phyloP scores from a whole-genome alignment of 2,329 filamentous ascomycete genomes.

The Penicillium sp. region DNA sequence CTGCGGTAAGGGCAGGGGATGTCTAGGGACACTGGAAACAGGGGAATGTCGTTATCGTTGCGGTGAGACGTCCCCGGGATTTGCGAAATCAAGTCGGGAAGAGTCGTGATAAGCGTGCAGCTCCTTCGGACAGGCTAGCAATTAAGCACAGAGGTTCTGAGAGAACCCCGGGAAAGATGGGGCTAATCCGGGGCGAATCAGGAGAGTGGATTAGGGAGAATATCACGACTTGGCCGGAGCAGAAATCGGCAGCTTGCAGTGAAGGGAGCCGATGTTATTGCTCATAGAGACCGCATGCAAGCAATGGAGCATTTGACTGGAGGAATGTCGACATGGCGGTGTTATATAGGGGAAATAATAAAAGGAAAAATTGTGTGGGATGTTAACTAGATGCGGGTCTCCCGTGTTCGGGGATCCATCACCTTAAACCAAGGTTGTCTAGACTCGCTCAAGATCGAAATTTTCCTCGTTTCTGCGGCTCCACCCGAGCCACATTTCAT shows the following conservation, averaged over 20 bases:
- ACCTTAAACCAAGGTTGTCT: conserved; percentile 5
- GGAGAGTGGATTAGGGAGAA: conserved; percentile 1
- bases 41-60: conserved; percentile 21
- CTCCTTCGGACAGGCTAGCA: background rate
- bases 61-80: conserved; percentile 18
- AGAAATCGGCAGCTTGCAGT: conserved; percentile 16
- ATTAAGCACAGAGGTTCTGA: background rate
- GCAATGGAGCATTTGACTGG: conserved; percentile 23
- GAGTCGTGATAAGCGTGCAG: conserved; percentile 23
- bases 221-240: background rate
- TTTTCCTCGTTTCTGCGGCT: background rate
- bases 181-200: conserved; percentile 16
- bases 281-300: conserved; percentile 21
- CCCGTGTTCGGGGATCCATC: conserved; percentile 2
- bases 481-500: conserved; percentile 1
- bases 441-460: background rate
- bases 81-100: conserved; percentile 8
- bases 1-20: conserved; percentile 9
- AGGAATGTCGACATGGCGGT: conserved; percentile 5
- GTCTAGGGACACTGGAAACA: background rate
- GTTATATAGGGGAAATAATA: background rate
- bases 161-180: background rate
- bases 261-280: conserved; percentile 20
- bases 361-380: background rate
- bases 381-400: background rate